phyloP scores from a whole-genome alignment of 225 moss, liverwort and hornwort genomes.

The Asterella californica region DNA sequence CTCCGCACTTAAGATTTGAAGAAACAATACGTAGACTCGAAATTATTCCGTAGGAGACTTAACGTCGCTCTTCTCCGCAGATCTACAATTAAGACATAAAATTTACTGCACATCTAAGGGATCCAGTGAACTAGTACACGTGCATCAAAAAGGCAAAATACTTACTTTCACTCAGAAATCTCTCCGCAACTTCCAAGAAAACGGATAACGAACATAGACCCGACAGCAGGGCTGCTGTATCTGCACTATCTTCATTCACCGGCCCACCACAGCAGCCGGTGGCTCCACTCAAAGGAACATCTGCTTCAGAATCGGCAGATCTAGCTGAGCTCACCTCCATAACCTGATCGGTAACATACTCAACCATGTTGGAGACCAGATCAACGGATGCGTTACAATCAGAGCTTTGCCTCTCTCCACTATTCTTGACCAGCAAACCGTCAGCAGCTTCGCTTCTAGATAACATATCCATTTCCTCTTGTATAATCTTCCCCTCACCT shows the following conservation, averaged over 20 bases:
- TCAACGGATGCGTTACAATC: constrained; percentile 5
- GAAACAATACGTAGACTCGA: no score
- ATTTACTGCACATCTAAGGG: no score
- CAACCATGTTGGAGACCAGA: not conserved
- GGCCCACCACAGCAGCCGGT: not conserved
- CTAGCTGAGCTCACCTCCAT: not conserved
- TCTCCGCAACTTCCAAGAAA: constrained; percentile 29
- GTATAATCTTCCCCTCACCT: constrained; percentile 17
- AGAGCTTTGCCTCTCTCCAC: not conserved
- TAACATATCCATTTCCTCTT: constrained; percentile 20
- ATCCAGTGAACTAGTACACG: not conserved
- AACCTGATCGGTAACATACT: constrained; percentile 6
- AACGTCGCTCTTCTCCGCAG: no score
- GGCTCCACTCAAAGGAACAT: not conserved
- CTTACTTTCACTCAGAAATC: constrained; percentile 41
- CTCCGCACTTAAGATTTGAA: no score
- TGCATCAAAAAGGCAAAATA: not conserved
- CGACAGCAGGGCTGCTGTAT: constrained; percentile 19
- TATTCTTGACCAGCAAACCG: not conserved
- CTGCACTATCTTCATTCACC: constrained; percentile 6
- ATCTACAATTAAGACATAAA: no score
- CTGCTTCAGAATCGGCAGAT: constrained; percentile 13
- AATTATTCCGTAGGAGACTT: no score
- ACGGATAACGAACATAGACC: constrained; percentile 25
- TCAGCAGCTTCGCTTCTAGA: not conserved